phyloP scores from a whole-genome alignment of 176 grass and related monocot species.

The Cymbopogon citratus region DNA sequence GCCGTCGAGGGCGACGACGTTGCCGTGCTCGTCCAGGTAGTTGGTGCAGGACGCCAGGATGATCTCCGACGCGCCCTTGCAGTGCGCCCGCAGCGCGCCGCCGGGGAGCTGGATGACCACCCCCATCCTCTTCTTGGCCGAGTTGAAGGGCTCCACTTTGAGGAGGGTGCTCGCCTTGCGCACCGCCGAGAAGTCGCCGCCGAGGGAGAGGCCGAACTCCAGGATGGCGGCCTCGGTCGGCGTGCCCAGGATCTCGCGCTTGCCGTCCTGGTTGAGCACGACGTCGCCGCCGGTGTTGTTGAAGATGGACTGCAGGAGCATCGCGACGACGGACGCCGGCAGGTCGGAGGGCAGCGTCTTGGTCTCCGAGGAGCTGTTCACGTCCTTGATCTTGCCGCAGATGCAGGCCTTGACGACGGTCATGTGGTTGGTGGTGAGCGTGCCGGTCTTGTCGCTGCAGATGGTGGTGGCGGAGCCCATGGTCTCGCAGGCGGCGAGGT shows the following conservation, averaged over 20 bases:
- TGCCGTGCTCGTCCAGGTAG: constrained; percentile 56
- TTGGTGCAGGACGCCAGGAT: constrained; percentile 71
- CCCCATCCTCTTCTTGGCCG: constrained; percentile 90
- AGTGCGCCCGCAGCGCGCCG: constrained; percentile 53
- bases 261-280: constrained; percentile 56
- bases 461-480: constrained; percentile 90
- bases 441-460: constrained; percentile 96
- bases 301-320: constrained; percentile 77
- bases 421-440: constrained; percentile 91
- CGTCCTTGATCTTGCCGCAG: constrained; percentile 64
- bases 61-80: constrained; percentile 94
- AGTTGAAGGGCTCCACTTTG: constrained; percentile 92
- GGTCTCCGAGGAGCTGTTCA: constrained; percentile 33
- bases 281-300: constrained; percentile 90
- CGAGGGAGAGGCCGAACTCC: constrained; percentile 68
- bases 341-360: constrained; percentile 41
- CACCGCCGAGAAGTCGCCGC: constrained; percentile 60
- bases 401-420: constrained; percentile 87
- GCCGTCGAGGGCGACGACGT: constrained; percentile 56
- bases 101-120: constrained; percentile 74
- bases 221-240: constrained; percentile 84
- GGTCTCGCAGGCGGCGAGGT: constrained; percentile 92
- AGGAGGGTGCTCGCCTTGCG: constrained; percentile 56
- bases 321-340: constrained; percentile 47
- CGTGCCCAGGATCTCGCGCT: constrained; percentile 77